Percentiles rank a stretch among this genome's conserved stretches.
Conservation (phyloP, 805 yeast genomes). For the Candida sanyiensis region DNA sequence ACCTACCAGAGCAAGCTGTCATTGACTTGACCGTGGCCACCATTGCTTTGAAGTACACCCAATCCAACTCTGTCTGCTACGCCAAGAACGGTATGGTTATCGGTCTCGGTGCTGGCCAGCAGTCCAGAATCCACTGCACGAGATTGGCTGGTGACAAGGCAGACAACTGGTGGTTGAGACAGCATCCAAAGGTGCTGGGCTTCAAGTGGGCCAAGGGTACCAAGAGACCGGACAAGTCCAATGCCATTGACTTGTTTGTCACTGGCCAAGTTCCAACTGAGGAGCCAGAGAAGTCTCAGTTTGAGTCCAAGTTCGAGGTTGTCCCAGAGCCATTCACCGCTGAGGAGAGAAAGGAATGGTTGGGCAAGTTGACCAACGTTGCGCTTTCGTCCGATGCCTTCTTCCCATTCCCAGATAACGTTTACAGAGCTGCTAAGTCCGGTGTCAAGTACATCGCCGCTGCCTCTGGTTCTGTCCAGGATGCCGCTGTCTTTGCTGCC, state of each 20-base stretch:
- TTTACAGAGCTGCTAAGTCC: conserved; percentile 92
- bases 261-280: conserved; percentile 84
- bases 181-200: conserved; percentile 88
- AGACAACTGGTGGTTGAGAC: conserved; percentile 99
- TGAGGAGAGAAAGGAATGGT: conserved; percentile 86
- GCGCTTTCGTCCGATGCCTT: conserved; percentile 96
- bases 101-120: conserved; percentile 99
- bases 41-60: conserved; percentile 94
- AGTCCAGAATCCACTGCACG: conserved; percentile 98
- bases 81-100: conserved; percentile 99
- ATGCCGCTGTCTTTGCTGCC: conserved; percentile 90
- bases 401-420: conserved; percentile 99
- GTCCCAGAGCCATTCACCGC: conserved; percentile 79
- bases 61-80: conserved; percentile 96
- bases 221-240: conserved; percentile 97
- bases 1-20: conserved; percentile 84
- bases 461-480: conserved; percentile 97
- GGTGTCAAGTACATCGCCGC: conserved; percentile 97
- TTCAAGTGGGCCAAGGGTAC: conserved; percentile 98
- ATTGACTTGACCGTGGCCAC: conserved; percentile 96
- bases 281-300: conserved; percentile 92
- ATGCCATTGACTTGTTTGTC: conserved; percentile 93
- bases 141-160: conserved; percentile 99
- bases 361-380: conserved; percentile 70
- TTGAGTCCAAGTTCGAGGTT: conserved; percentile 79